Conservation (phyloP, 2,329 filamentous ascomycete species). For the Cryphonectria radicalis region DNA sequence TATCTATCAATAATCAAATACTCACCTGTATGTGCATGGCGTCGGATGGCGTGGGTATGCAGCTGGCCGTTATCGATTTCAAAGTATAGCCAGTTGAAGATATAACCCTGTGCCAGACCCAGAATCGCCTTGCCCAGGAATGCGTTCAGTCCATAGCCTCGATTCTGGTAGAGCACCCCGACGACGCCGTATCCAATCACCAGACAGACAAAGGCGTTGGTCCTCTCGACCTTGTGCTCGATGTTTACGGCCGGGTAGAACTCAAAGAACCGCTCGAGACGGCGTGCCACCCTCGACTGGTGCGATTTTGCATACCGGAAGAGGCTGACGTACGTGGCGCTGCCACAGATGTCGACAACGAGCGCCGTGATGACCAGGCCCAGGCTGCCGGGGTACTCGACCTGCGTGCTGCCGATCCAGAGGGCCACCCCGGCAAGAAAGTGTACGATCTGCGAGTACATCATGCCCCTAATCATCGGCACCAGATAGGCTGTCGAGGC, state of each 20-base stretch:
- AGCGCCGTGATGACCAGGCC: constrained; percentile 62
- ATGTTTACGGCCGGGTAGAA: constrained; percentile 68
- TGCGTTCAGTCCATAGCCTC: constrained; percentile 57
- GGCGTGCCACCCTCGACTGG: constrained; percentile 32
- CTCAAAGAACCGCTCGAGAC: constrained; percentile 51
- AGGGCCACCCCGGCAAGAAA: constrained; percentile 54
- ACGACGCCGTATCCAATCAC: constrained; percentile 69
- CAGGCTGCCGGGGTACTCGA: constrained; percentile 57
- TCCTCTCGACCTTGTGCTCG: constrained; percentile 68
- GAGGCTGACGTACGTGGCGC: constrained; percentile 47
- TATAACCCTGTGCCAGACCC: constrained; percentile 60
- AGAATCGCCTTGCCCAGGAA: constrained; percentile 67
- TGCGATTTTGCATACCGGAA: constrained; percentile 38
- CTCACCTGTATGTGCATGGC: constrained; percentile 49
- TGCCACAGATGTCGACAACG: constrained; percentile 55
- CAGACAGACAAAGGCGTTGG: constrained; percentile 66
- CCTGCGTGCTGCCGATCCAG: constrained; percentile 64
- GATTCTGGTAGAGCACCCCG: constrained; percentile 63
- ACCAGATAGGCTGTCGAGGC: constrained; percentile 51
- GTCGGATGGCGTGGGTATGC: constrained; percentile 63
- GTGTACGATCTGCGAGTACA: constrained; percentile 53
- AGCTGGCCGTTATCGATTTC: constrained; percentile 63
- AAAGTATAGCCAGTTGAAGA: constrained; percentile 68
- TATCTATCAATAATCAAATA: not conserved
- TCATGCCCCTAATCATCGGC: constrained; percentile 61